Evolutionary conservation across 176 grass and related monocot genomes (phyloP), one percentile per base, ranked within the genome.

Genomic region (Lolium rigidum): DNA sequence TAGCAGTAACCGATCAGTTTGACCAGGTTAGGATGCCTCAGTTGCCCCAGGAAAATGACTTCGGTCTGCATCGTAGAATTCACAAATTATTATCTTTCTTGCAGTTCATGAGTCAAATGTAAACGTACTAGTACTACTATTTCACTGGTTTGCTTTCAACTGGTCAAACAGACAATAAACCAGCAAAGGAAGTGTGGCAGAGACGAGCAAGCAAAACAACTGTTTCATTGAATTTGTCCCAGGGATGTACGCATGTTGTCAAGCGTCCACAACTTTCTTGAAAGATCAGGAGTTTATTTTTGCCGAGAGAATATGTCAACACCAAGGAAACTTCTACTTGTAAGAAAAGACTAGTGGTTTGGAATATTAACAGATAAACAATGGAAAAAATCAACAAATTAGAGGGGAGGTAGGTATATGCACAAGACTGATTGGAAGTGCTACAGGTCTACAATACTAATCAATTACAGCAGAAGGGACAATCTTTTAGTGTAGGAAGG

Each of bases 1-100:
- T 92, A 95, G 90, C 93, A 95, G 11, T 95, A 95, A 6, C 93
- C 93, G 21, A 95, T 92, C 83, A 95, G 57, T 62, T 95, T 95
- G 41, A 95, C 93, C 1, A 95, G 90, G 87, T 95, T 76, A 67
- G 90, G 88, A 50, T 95, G 90, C 58, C 88, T 88, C 88, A 95
- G 10, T 51, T 91, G 89, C 80, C 89, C 86, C 41, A 94, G 89
- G 61, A 89, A 91, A 17, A 93, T 76, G 35, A 93, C 92, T 75
- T 93, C 92, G 0, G 88, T 74, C 90, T 92, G 84, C 50, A 51
- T 31, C 24, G 14, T 50, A 1, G 7, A 12, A 69, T 64, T 35
- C 1, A 56, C 50, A 38, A 9, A 16, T 20, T 56, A 38, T 4
- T 41, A 14, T 63, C 5, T 77, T 43, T 25, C 41, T 2, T 41